These are phyloP conservation scores for Trametes meyenii DNA, from an alignment of 768 basidiomycete genomes.

Conservation along the genomic window DNA sequence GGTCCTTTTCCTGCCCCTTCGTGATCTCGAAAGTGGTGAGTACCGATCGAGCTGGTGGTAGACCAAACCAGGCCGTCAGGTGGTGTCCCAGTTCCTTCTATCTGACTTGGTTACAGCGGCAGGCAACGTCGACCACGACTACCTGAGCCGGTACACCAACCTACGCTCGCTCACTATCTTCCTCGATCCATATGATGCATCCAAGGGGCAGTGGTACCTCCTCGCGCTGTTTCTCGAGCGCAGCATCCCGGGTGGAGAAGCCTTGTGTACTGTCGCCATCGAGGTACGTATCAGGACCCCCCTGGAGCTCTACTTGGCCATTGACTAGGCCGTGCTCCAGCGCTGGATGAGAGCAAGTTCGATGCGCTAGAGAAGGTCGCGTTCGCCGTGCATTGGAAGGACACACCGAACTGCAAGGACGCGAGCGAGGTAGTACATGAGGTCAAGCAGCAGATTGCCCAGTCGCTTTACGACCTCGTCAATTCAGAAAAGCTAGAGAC, in stretches of 20 bases:
- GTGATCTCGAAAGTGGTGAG: neutral
- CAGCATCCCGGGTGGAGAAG: neutral
- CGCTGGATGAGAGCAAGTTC: neutral
- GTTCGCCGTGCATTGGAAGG: neutral
- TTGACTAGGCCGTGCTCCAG: constrained; percentile 6
- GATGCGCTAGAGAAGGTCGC: neutral
- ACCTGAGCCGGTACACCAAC: neutral
- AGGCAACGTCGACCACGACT: neutral
- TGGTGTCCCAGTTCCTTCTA: neutral
- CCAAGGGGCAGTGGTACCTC: neutral
- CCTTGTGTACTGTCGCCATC: neutral
- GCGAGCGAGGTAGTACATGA: neutral
- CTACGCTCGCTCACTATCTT: constrained; percentile 2
- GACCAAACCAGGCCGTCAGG: neutral
- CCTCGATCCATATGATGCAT: neutral
- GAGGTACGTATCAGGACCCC: neutral
- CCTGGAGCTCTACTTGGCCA: neutral
- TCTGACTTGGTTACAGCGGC: neutral
- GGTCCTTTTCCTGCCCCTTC: neutral
- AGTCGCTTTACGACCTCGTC: neutral
- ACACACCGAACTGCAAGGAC: neutral
- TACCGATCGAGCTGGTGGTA: too few relatives aligned
- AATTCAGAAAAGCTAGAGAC: too few relatives aligned
- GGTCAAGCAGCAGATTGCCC: neutral
- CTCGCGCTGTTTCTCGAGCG: neutral